Conservation (phyloP, 2,329 filamentous ascomycete species). For the Chaetoscypha palmicola region DNA sequence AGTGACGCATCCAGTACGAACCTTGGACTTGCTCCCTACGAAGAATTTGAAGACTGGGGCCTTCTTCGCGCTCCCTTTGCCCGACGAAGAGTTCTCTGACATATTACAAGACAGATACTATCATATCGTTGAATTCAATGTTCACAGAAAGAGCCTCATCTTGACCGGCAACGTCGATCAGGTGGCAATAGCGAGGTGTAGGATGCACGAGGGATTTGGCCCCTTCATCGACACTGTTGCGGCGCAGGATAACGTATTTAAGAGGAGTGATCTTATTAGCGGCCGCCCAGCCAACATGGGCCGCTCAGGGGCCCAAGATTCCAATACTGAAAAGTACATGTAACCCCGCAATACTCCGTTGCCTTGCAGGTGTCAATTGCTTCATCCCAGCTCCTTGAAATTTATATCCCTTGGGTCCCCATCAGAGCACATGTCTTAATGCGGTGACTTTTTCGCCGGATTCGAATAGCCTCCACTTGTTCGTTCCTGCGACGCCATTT, state of each 20-base stretch:
- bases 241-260: not conserved
- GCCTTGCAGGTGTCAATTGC: not conserved
- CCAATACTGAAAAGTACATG: no score
- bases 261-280: not conserved
- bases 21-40: conserved; percentile 36
- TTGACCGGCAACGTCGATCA: no score
- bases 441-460: no score
- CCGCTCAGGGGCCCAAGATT: not conserved
- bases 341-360: not conserved
- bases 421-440: no score
- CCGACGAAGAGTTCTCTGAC: no score
- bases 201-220: no score
- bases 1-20: conserved; percentile 45
- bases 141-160: not conserved
- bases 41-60: conserved; percentile 9
- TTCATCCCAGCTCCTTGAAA: not conserved
- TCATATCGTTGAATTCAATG: not conserved
- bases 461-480: no score
- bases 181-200: no score
- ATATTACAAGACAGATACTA: no score
- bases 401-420: no score
- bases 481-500: no score
- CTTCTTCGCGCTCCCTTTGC: not conserved
- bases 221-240: no score
- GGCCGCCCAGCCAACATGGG: not conserved